Evolutionary conservation across 257 asterid genomes (phyloP), one percentile per base, ranked within the genome.

Genomic region (Plantago elongata): DNA sequence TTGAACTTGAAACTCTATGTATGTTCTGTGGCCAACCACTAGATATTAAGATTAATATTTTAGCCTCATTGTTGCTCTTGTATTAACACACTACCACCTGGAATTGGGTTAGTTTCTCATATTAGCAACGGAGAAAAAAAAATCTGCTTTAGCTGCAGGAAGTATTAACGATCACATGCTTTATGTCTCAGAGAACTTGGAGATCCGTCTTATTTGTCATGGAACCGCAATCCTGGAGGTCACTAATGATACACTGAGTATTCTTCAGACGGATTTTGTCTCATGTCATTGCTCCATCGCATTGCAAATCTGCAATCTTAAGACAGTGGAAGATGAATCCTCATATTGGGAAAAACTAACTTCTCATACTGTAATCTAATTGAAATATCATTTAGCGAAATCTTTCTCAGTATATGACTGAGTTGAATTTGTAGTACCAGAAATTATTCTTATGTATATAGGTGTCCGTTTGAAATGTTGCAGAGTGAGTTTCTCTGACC

Each of bases 121-220:
- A 6, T 55, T 7, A 46, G 3, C 11, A n/a, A 11, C 50, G 7
- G 11, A 46, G 7, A 11, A 6, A 9, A 12, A 0, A 46, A 11
- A 46, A 46, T 34, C 40, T 34, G 50, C 12, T 46, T 12, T 11
- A 46, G 50, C 7, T 46, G 50, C 12, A 46, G 0, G 16, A 55
- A 34, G 40, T 48, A 49, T 48, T 49, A 16, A 6, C 9, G 34
- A 4, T 34, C 4, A 45, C 34, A 17, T 64, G 11, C 48, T 51
- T 18, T 34, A 6, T 63, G 7, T 43, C 73, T 43, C 73, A 78
- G 83, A 71, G 48, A 75, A 74, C 78, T 68, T 51, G 83, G 78
- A 56, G 83, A 78, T 65, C 77, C 83, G 8, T 54, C 80, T 34
- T 78, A 78, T 65, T 65, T 74, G 67, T 67, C 75, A 3, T 78